Percentiles rank a stretch among this genome's conserved stretches.
phyloP scores from a whole-genome alignment of 2,329 filamentous ascomycete genomes.

The Ambrosiella xylebori region DNA sequence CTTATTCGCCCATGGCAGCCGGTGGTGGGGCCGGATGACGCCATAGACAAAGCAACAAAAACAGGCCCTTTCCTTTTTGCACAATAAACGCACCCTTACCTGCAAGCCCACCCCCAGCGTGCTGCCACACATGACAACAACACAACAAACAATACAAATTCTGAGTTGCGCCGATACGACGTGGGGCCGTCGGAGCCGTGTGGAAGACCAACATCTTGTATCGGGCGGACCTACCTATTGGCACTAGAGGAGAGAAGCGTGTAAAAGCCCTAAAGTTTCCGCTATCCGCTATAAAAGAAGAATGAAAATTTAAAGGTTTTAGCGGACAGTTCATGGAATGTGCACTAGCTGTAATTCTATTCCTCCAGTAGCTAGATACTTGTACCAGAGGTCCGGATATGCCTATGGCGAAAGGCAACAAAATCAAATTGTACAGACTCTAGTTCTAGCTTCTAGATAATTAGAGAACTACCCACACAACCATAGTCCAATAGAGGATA shows the following conservation, averaged over 20 bases:
- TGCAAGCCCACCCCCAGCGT: not conserved
- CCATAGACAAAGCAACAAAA: slow-evolving; percentile 1
- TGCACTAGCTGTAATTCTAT: not conserved
- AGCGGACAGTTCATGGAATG: not conserved
- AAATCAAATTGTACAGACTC: no score
- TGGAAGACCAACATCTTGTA: slow-evolving; percentile 2
- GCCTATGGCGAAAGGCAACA: not conserved
- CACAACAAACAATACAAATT: not conserved
- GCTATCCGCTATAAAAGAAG: no score
- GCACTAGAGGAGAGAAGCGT: not conserved
- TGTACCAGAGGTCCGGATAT: not conserved
- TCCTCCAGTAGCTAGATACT: not conserved
- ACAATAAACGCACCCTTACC: not conserved
- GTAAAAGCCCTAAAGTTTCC: not conserved
- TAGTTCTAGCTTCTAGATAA: no score
- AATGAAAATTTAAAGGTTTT: no score
- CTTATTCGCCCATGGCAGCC: not conserved
- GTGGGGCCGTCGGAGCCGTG: slow-evolving; percentile 11
- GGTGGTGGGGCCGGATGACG: slow-evolving; percentile 9
- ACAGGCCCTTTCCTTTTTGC: slow-evolving; percentile 3
- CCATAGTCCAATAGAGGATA: not conserved
- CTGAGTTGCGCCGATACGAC: slow-evolving; percentile 11
- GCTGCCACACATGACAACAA: not conserved
- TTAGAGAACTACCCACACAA: no score
- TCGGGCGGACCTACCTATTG: slow-evolving; percentile 7